Conservation (phyloP, 2,329 filamentous ascomycete species). For the Helminthosporium solani region DNA sequence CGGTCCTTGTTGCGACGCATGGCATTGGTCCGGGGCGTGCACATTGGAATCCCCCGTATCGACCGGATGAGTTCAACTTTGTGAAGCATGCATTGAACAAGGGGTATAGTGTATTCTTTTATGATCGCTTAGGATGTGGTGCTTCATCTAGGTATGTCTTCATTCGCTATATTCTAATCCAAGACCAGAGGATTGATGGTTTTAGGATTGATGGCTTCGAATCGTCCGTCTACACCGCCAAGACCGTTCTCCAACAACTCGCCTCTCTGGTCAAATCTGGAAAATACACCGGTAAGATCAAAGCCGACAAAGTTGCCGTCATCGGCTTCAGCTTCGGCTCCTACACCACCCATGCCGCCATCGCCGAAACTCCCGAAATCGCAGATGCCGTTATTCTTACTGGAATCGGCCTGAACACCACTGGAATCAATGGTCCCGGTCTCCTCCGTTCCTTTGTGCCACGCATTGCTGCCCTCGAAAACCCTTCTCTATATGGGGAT, state of each 20-base stretch:
- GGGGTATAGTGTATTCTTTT: slow-evolving; percentile 41
- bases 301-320: slow-evolving; percentile 21
- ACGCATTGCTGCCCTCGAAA: no score
- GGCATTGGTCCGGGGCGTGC: slow-evolving; percentile 30
- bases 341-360: slow-evolving; percentile 20
- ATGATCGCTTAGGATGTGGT: slow-evolving; percentile 41
- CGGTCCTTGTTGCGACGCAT: slow-evolving; percentile 35
- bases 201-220: no score
- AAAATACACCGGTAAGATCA: slow-evolving; percentile 19
- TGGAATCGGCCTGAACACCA: no score
- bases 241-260: slow-evolving; percentile 17
- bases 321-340: slow-evolving; percentile 32
- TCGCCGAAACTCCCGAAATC: slow-evolving; percentile 16
- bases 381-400: no score
- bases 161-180: no score
- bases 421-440: no score
- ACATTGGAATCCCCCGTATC: slow-evolving; percentile 37
- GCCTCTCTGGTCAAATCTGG: slow-evolving; percentile 17
- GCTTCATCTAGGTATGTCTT: slow-evolving; percentile 27
- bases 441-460: no score
- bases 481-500: no score
- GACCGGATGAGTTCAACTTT: slow-evolving; percentile 36
- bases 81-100: slow-evolving; percentile 31
- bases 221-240: no score
- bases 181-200: no score